Percentiles rank a stretch among this genome's conserved stretches.
phyloP scores from a whole-genome alignment of 345 rosid species.

The Eucalyptus pauciflora region DNA sequence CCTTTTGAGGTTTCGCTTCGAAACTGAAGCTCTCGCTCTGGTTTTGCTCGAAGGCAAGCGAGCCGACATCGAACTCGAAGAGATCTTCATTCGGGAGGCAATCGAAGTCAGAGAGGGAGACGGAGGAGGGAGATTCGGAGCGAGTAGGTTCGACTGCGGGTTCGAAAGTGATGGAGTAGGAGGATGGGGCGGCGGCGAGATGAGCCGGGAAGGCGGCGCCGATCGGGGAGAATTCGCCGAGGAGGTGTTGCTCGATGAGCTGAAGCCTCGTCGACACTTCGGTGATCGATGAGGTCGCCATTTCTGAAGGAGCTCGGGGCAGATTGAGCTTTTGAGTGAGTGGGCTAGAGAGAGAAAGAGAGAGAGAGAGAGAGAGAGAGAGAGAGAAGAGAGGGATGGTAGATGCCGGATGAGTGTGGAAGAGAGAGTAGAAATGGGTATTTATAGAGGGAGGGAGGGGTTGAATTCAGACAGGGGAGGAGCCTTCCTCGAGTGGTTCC shows the following conservation, averaged over 20 bases:
- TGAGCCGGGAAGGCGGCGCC: background rate
- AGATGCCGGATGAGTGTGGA: background rate
- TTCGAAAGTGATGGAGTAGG: background rate
- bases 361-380: background rate
- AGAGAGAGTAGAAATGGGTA: background rate
- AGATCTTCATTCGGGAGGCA: background rate
- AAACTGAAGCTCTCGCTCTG: background rate
- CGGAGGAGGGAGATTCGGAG: background rate
- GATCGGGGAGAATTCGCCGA: constrained; percentile 37
- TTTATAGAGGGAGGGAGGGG: background rate
- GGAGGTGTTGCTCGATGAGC: constrained; percentile 40
- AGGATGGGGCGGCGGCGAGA: background rate
- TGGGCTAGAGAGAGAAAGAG: background rate
- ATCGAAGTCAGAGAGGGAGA: background rate
- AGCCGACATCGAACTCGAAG: background rate
- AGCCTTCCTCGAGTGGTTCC: background rate
- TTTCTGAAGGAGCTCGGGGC: background rate
- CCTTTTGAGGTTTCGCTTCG: background rate
- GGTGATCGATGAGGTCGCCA: background rate
- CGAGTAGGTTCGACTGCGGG: background rate
- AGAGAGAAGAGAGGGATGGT: background rate
- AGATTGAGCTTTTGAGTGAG: background rate
- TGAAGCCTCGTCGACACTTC: constrained; percentile 30
- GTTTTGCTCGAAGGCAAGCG: background rate
- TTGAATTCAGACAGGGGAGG: background rate